Base-by-base conservation (phyloP, 2,329 filamentous ascomycete species). In the Emydomyces testavorans region DNA sequence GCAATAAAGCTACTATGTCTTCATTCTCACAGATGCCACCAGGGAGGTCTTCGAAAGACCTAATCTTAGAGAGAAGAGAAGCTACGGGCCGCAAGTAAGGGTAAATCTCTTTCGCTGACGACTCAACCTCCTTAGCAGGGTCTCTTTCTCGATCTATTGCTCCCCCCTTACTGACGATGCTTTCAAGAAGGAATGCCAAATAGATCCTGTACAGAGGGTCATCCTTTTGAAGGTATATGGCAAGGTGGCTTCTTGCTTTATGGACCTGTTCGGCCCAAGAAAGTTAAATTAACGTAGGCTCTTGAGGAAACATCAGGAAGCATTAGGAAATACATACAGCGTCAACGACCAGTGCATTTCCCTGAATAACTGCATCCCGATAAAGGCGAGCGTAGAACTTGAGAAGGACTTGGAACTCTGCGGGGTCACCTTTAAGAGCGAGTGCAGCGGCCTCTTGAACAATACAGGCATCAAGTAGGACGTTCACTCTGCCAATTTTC, bases 131-230 rank as follows among this genome's bases (percentile, higher is more conserved):
- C 0, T 81, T 79, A 52, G 87, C 78, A 54, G 82, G 83, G 49
- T 82, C 80, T 53, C 82, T 80, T 46, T 83, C 79, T 34, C 78
- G 75, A 50, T 88, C 83, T 52, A 85, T 82, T 0, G 82, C 80
- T 65, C 96, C 89, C 5, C 92, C 92, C 58, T 92, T 88, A 52
- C 87, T 90, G 46, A 96, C 83, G 51, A 95, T 83, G 24, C 82
- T 80, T 56, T 94, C 87, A 2, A 98, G 73, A 37, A 96, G 68
- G 62, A 94, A 80, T 48, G 83, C 78, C 52, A 93, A 75, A 62
- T 94, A 96, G 6, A 92, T 79, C 38, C 84, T 80, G 59, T 88
- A 94, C 13, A 92, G 71, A 1, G 81, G 77, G 3, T 88, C 89
- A 29, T 80, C 77, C 29, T 75, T 78, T 48, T 61, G 51, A 70